Percentiles rank a stretch among this genome's conserved stretches.
Evolutionary conservation across 2,329 filamentous ascomycete genomes (phyloP).

Genomic region (Penicillium verrucosum): DNA sequence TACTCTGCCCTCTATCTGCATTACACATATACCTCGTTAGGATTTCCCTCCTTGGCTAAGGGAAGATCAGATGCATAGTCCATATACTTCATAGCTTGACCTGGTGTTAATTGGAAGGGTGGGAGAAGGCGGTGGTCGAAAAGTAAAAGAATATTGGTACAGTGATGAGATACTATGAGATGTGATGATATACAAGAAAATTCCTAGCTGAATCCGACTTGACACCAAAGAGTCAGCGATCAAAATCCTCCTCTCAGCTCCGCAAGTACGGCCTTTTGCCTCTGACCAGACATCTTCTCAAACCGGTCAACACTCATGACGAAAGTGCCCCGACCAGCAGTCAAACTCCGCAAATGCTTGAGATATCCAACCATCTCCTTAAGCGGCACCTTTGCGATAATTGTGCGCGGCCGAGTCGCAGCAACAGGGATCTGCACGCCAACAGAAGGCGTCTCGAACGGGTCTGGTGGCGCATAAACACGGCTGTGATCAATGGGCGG

Average conservation of each 20-base stretch:
- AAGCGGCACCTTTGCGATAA: constrained; percentile 83
- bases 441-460: constrained; percentile 53
- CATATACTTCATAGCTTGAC: not conserved
- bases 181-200: constrained; percentile 1
- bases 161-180: not conserved
- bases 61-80: not conserved
- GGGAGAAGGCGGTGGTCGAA: not conserved
- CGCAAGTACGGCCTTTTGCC: constrained; percentile 56
- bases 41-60: not conserved
- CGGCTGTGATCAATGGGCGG: constrained; percentile 63
- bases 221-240: not conserved
- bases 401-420: constrained; percentile 54
- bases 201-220: not conserved
- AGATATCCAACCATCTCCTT: constrained; percentile 97
- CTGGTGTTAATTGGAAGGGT: not conserved
- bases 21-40: constrained; percentile 4
- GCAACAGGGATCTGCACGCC: constrained; percentile 27
- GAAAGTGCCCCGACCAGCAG: constrained; percentile 75
- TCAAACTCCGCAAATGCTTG: constrained; percentile 82
- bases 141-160: constrained; percentile 4
- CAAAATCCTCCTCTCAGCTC: constrained; percentile 41
- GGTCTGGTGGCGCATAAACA: constrained; percentile 86
- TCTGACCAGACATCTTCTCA: constrained; percentile 61
- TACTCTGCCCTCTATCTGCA: constrained; percentile 1
- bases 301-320: constrained; percentile 72